phyloP scores from a whole-genome alignment of 768 basidiomycete genomes.

The Mycena indigotica region DNA sequence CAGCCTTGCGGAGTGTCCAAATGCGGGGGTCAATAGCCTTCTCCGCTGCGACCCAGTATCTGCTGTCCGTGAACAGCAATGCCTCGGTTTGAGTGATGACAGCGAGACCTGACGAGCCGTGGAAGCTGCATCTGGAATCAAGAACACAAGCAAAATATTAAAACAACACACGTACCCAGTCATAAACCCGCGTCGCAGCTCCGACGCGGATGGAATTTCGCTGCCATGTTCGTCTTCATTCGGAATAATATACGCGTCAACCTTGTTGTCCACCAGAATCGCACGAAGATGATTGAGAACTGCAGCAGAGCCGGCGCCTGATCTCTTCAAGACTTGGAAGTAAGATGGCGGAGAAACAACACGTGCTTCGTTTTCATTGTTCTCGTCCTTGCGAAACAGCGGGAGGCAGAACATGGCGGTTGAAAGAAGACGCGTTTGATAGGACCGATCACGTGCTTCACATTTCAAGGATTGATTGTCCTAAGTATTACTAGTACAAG shows the following conservation, averaged over 20 bases:
- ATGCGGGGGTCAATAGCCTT: slow-evolving; percentile 43
- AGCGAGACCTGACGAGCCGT: slow-evolving; percentile 56
- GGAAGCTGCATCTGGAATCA: slow-evolving; percentile 40
- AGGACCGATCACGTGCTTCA: background rate
- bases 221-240: slow-evolving; percentile 60
- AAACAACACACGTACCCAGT: slow-evolving; percentile 42
- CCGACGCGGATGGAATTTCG: slow-evolving; percentile 55
- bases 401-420: slow-evolving; percentile 20
- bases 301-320: slow-evolving; percentile 15
- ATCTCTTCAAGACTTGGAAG: slow-evolving; percentile 6
- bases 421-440: background rate
- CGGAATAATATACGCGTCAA: slow-evolving; percentile 40
- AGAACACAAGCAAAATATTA: slow-evolving; percentile 41
- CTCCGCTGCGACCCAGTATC: slow-evolving; percentile 61
- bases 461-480: background rate
- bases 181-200: slow-evolving; percentile 58
- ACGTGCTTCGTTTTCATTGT: background rate
- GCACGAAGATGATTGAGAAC: slow-evolving; percentile 11
- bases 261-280: slow-evolving; percentile 20
- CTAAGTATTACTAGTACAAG: background rate
- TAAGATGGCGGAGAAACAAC: slow-evolving; percentile 10
- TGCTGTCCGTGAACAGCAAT: slow-evolving; percentile 57
- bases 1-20: slow-evolving; percentile 16
- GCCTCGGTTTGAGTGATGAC: slow-evolving; percentile 52
- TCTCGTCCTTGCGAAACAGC: background rate